Conservation (phyloP, 1,284 basidiomycete genomes). For the Filobasidium uniguttulatum region DNA sequence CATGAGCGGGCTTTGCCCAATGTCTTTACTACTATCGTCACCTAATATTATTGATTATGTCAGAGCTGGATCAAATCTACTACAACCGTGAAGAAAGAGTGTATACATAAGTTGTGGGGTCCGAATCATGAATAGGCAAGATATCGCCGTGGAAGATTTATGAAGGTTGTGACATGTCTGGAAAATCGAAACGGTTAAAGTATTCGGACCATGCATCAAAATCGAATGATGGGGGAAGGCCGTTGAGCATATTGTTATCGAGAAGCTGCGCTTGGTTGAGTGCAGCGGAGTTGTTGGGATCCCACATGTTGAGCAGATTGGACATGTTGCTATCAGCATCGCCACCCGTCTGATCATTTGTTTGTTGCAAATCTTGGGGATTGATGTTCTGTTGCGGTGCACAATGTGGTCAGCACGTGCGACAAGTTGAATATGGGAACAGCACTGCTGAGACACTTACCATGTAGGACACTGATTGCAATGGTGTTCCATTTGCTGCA, state of each 20-base stretch:
- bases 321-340: slow-evolving; percentile 15
- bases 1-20: no score
- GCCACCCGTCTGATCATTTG: slow-evolving; percentile 36
- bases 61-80: no score
- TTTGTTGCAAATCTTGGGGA: slow-evolving; percentile 3
- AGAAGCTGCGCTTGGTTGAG: slow-evolving; percentile 20
- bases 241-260: slow-evolving; percentile 61
- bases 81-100: no score
- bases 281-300: slow-evolving; percentile 34
- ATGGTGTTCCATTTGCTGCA: no score
- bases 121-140: no score
- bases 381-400: background rate
- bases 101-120: no score
- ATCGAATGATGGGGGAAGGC: slow-evolving; percentile 71
- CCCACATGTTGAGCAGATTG: slow-evolving; percentile 39
- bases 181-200: slow-evolving; percentile 18
- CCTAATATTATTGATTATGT: no score
- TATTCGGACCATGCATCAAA: slow-evolving; percentile 43
- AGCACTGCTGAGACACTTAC: background rate
- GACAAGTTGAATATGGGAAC: background rate
- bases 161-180: background rate
- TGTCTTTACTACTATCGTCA: no score
- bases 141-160: no score
- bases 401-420: background rate
- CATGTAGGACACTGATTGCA: background rate